A percentile compares a stretch with the other conserved stretches of the same genome.
Evolutionary conservation across 2,329 filamentous ascomycete genomes (phyloP).

Genomic region (Leptographium wingfieldii): DNA sequence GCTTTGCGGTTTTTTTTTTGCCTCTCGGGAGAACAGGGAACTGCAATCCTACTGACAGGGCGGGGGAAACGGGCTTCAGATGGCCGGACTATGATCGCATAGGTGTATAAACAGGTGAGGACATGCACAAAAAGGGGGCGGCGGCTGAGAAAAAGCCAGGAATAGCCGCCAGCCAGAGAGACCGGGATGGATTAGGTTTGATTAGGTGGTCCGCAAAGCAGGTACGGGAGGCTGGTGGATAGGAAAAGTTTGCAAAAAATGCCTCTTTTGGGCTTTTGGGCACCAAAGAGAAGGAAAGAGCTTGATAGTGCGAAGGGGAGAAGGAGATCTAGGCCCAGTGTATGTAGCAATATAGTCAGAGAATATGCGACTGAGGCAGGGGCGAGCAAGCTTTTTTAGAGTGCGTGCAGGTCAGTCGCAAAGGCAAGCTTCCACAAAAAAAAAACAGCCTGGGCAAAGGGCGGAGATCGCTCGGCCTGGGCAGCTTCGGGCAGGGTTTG

Average conservation of each 20-base stretch:
- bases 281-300: no score
- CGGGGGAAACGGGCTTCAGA: neutral
- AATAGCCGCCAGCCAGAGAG: neutral
- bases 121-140: neutral
- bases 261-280: neutral
- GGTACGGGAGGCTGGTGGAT: neutral
- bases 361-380: no score
- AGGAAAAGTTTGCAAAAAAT: no score
- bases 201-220: neutral
- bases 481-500: neutral
- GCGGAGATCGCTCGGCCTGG: neutral
- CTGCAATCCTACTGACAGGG: neutral
- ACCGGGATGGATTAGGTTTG: no score
- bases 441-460: neutral
- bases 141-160: neutral
- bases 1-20: neutral
- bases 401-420: no score
- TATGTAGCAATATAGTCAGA: no score
- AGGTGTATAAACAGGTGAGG: neutral
- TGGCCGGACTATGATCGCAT: neutral
- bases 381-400: no score
- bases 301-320: no score
- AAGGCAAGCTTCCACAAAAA: neutral
- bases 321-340: neutral
- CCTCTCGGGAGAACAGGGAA: slow-evolving; percentile 4